Evolutionary conservation across 1,284 basidiomycete species (phyloP).

Genomic region (Trichosporon sp.): DNA sequence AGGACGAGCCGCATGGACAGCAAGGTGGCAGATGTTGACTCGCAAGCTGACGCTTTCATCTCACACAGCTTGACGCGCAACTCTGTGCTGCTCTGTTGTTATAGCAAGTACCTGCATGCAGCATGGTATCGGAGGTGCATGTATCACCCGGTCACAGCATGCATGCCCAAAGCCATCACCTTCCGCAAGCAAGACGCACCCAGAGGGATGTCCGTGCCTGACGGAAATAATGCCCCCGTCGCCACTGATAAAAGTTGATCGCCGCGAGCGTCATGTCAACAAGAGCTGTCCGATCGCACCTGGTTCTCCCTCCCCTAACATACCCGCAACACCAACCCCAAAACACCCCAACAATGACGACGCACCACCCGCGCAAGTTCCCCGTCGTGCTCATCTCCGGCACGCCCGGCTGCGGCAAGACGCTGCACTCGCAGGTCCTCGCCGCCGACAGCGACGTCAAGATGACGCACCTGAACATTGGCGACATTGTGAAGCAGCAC

Average conservation of each 20-base stretch:
- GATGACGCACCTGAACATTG: slow-evolving; percentile 80
- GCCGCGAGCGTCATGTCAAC: background rate
- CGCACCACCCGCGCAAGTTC: slow-evolving; percentile 53
- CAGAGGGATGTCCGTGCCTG: background rate
- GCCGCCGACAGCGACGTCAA: slow-evolving; percentile 62
- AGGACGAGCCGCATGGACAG: too few relatives aligned
- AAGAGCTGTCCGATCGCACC: background rate
- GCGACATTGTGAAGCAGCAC: slow-evolving; percentile 83
- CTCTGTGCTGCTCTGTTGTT: too few relatives aligned
- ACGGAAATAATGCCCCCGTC: background rate
- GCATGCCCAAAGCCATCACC: too few relatives aligned
- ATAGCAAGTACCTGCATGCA: too few relatives aligned
- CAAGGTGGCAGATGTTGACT: too few relatives aligned
- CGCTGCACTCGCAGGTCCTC: slow-evolving; percentile 82
- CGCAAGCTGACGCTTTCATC: too few relatives aligned
- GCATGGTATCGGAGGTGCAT: too few relatives aligned
- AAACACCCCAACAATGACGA: slow-evolving; percentile 47
- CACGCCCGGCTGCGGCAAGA: slow-evolving; percentile 71
- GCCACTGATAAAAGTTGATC: slow-evolving; percentile 9
- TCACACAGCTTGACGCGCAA: too few relatives aligned
- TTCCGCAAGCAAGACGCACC: too few relatives aligned
- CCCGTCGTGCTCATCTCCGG: slow-evolving; percentile 94
- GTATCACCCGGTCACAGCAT: too few relatives aligned
- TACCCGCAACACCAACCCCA: background rate
- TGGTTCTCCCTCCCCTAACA: background rate